phyloP scores from a whole-genome alignment of 495 filamentous ascomycete species.

The Hypoxylon fragiforme region DNA sequence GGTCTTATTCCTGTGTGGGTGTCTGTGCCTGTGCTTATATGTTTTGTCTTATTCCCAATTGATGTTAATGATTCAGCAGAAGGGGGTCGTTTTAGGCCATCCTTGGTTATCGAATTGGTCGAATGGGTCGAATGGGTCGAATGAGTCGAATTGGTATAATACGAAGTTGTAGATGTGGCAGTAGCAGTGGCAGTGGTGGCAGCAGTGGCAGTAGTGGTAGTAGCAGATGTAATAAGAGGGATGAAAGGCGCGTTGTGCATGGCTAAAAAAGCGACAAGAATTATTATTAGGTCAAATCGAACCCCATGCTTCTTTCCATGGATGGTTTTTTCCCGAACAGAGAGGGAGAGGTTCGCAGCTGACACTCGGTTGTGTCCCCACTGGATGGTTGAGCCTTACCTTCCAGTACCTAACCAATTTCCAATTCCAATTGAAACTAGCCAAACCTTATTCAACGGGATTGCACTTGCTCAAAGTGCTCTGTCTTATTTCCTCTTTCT shows the following conservation, averaged over 20 bases:
- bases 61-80: constrained; percentile 17
- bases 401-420: not conserved
- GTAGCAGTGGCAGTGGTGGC: not conserved
- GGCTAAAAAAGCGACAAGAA: constrained; percentile 15
- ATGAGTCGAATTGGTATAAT: constrained; percentile 1
- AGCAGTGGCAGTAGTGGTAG: not conserved
- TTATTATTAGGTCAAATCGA: constrained; percentile 20
- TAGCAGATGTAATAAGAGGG: constrained; percentile 9
- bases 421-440: not conserved
- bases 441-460: not conserved
- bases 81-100: constrained; percentile 6
- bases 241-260: constrained; percentile 32
- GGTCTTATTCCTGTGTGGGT: constrained; percentile 8
- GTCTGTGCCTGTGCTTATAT: no score
- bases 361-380: not conserved
- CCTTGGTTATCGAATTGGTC: constrained; percentile 7
- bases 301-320: constrained; percentile 13
- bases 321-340: not conserved
- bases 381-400: not conserved
- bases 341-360: not conserved
- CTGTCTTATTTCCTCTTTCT: not conserved
- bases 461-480: not conserved
- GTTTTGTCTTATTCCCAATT: constrained; percentile 14
- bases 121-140: constrained; percentile 4
- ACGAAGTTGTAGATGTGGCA: not conserved